Percentiles rank a stretch among this genome's conserved stretches.
Evolutionary conservation across 2,329 filamentous ascomycete species (phyloP).

Genomic region (Cytospora mali): DNA sequence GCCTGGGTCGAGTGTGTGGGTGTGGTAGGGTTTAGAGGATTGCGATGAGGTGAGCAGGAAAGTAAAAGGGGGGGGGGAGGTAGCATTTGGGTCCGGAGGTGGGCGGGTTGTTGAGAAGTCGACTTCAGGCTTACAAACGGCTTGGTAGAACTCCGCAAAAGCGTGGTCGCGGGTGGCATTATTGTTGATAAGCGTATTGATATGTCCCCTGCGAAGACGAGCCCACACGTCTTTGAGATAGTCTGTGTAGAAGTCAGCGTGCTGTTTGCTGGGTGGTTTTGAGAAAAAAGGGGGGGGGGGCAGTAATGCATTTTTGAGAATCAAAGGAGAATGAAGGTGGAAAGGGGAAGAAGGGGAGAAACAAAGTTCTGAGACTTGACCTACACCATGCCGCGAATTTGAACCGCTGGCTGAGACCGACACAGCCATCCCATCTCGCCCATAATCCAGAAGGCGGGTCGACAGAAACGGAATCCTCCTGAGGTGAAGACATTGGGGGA

Average conservation of each 20-base stretch:
- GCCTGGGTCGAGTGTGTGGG: background rate
- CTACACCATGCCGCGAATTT: slow-evolving; percentile 6
- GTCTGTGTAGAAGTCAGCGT: background rate
- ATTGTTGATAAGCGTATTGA: slow-evolving; percentile 11
- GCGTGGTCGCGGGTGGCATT: slow-evolving; percentile 10
- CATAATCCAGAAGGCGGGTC: background rate
- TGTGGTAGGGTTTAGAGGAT: background rate
- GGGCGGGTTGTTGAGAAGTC: background rate
- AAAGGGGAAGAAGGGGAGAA: no score
- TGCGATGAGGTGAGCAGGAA: background rate
- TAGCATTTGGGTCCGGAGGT: no score
- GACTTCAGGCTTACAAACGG: slow-evolving; percentile 1
- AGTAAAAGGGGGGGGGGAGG: background rate
- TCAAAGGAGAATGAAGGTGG: no score
- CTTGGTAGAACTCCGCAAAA: slow-evolving; percentile 19
- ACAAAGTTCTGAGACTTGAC: background rate
- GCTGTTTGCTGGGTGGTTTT: background rate
- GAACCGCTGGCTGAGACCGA: background rate
- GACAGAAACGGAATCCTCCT: background rate
- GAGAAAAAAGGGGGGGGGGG: no score
- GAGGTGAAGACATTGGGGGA: slow-evolving; percentile 11
- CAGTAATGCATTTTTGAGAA: background rate
- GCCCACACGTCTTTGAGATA: slow-evolving; percentile 14
- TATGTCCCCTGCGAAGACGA: slow-evolving; percentile 13
- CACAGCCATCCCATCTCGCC: background rate